Conservation (phyloP, 768 basidiomycete species). For the Hypholoma sublateritium region DNA sequence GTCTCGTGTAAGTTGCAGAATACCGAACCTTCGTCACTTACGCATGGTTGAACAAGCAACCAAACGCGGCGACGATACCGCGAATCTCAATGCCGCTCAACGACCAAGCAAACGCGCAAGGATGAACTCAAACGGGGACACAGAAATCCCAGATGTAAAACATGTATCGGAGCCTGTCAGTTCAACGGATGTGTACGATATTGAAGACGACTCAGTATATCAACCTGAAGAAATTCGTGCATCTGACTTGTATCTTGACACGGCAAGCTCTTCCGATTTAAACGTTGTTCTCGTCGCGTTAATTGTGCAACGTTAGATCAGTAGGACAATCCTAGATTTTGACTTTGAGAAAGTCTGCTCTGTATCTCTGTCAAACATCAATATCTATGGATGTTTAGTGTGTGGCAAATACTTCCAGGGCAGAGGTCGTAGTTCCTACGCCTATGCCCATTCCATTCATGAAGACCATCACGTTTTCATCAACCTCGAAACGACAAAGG, state of each 20-base stretch:
- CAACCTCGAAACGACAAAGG: constrained; percentile 92
- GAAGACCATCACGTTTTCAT: constrained; percentile 99
- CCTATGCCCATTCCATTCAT: constrained; percentile 95
- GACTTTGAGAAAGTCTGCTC: constrained; percentile 99
- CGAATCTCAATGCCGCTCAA: constrained; percentile 16
- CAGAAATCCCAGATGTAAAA: neutral
- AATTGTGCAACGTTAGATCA: constrained; percentile 57
- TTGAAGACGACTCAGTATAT: constrained; percentile 30
- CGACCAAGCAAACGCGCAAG: constrained; percentile 36
- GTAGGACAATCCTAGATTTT: constrained; percentile 89
- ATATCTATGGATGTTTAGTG: constrained; percentile 96
- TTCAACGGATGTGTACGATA: constrained; percentile 23
- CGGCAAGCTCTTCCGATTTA: constrained; percentile 49
- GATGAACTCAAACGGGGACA: constrained; percentile 10
- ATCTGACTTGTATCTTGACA: constrained; percentile 93
- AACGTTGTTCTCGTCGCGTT: neutral
- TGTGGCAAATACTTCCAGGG: constrained; percentile 99
- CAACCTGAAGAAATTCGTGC: constrained; percentile 42
- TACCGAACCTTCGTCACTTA: neutral
- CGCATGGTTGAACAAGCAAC: constrained; percentile 6
- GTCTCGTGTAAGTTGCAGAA: neutral
- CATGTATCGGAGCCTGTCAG: neutral
- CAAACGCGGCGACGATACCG: constrained; percentile 9
- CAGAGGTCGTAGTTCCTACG: constrained; percentile 88
- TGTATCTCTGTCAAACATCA: constrained; percentile 93